phyloP scores from a whole-genome alignment of 1,139 yeast species.

The Hansenula anomala region DNA sequence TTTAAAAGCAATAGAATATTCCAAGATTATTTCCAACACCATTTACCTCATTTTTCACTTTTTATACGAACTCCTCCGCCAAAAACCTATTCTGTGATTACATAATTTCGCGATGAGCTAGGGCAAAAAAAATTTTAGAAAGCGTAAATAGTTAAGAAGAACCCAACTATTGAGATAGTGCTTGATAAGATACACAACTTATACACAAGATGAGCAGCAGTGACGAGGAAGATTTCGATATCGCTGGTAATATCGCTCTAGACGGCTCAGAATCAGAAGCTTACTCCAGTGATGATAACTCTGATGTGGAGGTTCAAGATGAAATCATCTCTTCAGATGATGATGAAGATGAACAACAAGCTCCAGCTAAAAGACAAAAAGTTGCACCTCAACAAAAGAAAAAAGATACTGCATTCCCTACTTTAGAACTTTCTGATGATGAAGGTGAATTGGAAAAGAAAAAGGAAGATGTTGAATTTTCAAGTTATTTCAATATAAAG shows the following conservation, averaged over 20 bases:
- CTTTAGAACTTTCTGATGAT: slow-evolving; percentile 63
- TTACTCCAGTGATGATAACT: slow-evolving; percentile 29
- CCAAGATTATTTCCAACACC: too few relatives aligned
- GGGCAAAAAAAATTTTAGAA: slow-evolving; percentile 2
- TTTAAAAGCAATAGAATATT: too few relatives aligned
- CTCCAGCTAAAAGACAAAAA: slow-evolving; percentile 24
- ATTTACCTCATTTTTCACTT: too few relatives aligned
- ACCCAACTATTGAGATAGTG: too few relatives aligned
- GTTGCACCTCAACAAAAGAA: slow-evolving; percentile 18
- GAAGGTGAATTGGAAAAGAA: slow-evolving; percentile 42
- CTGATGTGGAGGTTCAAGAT: slow-evolving; percentile 46
- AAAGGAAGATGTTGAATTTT: slow-evolving; percentile 43
- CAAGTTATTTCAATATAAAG: slow-evolving; percentile 36
- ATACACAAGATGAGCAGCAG: slow-evolving; percentile 25
- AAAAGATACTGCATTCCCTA: slow-evolving; percentile 44
- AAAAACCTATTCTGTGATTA: too few relatives aligned
- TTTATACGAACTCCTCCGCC: too few relatives aligned
- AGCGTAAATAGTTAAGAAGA: too few relatives aligned
- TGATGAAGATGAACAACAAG: slow-evolving; percentile 30
- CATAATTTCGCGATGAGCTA: slow-evolving; percentile 2
- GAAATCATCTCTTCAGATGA: slow-evolving; percentile 34
- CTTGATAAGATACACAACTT: background rate
- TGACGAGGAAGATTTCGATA: slow-evolving; percentile 65
- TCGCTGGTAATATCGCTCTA: slow-evolving; percentile 59
- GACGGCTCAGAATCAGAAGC: slow-evolving; percentile 37